phyloP scores from a whole-genome alignment of 2,329 filamentous ascomycete genomes.

The Ophiostoma montium region DNA sequence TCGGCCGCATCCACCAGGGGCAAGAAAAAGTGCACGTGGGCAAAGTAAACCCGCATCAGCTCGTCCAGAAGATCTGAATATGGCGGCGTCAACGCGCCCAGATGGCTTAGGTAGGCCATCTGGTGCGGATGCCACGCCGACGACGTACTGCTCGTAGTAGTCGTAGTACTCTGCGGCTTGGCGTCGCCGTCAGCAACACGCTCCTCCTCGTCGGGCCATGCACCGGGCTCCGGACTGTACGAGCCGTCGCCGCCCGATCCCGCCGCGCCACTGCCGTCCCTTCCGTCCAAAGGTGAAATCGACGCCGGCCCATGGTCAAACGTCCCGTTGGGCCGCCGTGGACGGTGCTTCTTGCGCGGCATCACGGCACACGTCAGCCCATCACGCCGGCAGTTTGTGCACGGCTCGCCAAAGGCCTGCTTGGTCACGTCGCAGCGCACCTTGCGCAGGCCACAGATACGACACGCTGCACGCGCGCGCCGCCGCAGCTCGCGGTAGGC shows the following conservation, averaged over 20 bases:
- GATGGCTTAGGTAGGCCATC: neutral
- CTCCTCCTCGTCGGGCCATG: neutral
- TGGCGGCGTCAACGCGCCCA: neutral
- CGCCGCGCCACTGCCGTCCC: neutral
- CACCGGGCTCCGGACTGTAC: neutral
- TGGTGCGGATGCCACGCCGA: neutral
- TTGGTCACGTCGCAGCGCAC: conserved; percentile 4
- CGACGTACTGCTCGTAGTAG: neutral
- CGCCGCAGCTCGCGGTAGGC: neutral
- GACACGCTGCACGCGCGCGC: conserved; percentile 1
- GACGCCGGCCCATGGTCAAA: neutral
- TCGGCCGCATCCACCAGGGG: conserved; percentile 14
- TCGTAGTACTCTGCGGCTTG: neutral
- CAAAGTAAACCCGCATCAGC: conserved; percentile 14
- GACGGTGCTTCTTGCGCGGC: conserved; percentile 4
- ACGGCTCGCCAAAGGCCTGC: conserved; percentile 1
- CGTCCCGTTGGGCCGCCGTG: neutral
- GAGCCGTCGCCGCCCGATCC: neutral
- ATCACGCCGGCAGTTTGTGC: conserved; percentile 2
- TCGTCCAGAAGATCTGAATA: neutral
- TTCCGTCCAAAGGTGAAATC: neutral
- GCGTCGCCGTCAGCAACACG: neutral
- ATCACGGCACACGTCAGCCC: neutral
- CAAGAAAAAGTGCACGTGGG: conserved; percentile 16
- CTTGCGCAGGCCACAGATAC: conserved; percentile 1